Evolutionary conservation across 352 stramenopile species (phyloP).

Genomic region (Pythium guiyangense): DNA sequence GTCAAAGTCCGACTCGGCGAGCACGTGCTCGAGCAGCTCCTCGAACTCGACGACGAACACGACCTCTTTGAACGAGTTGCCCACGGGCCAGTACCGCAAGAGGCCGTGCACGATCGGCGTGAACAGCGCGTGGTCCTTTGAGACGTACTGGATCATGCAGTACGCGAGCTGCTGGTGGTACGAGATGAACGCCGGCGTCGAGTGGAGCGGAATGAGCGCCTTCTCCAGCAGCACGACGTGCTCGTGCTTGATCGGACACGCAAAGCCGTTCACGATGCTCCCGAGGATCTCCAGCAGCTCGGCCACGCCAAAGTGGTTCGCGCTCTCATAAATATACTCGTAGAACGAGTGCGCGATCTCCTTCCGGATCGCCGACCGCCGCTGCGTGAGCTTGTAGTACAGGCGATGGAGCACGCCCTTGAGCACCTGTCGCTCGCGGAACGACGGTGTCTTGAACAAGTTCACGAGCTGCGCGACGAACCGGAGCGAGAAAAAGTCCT

Average conservation of each 20-base stretch:
- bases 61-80: constrained; percentile 87
- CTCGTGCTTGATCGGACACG: constrained; percentile 86
- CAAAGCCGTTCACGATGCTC: constrained; percentile 89
- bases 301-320: constrained; percentile 84
- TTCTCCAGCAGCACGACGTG: constrained; percentile 84
- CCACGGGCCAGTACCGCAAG: constrained; percentile 83
- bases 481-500: constrained; percentile 79
- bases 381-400: constrained; percentile 90
- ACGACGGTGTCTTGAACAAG: constrained; percentile 85
- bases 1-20: constrained; percentile 75
- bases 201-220: constrained; percentile 82
- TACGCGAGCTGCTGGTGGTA: constrained; percentile 88
- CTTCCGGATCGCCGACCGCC: constrained; percentile 81
- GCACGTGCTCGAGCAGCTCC: constrained; percentile 85
- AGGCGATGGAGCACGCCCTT: constrained; percentile 84
- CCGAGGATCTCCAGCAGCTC: constrained; percentile 86
- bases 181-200: constrained; percentile 78
- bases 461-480: constrained; percentile 81
- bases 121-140: constrained; percentile 85
- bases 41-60: constrained; percentile 89
- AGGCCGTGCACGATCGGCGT: constrained; percentile 73
- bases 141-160: constrained; percentile 89
- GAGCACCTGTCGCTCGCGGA: constrained; percentile 81
- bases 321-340: constrained; percentile 92
- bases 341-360: constrained; percentile 87